phyloP scores from a whole-genome alignment of 2,329 filamentous ascomycete genomes.

The Epichloe festucae region DNA sequence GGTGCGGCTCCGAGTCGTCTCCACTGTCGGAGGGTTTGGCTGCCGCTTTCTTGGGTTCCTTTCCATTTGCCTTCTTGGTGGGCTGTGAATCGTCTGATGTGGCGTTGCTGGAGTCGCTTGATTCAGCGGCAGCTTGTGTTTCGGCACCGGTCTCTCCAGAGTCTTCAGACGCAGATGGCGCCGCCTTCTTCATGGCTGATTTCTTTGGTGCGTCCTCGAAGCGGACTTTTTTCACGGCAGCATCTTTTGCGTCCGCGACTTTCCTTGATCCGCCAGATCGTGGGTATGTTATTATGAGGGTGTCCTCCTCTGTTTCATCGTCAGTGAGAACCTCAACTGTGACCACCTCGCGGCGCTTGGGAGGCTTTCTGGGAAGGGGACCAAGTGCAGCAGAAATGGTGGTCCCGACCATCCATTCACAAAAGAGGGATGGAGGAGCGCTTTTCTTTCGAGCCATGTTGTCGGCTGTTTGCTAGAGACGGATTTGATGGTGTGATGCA shows the following conservation, averaged over 20 bases:
- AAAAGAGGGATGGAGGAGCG: conserved; percentile 11
- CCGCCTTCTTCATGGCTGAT: conserved; percentile 24
- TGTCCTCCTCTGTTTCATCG: conserved; percentile 37
- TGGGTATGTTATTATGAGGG: conserved; percentile 35
- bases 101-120: conserved; percentile 9
- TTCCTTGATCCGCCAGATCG: conserved; percentile 17
- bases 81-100: conserved; percentile 9
- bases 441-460: not conserved
- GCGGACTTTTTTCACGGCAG: conserved; percentile 28
- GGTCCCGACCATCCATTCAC: conserved; percentile 29
- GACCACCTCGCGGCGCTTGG: conserved; percentile 19
- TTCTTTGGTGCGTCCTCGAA: conserved; percentile 24
- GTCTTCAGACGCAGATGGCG: conserved; percentile 9
- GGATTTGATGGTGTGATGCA: not conserved
- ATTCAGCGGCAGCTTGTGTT: conserved; percentile 7
- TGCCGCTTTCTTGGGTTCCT: conserved; percentile 7
- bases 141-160: conserved; percentile 12
- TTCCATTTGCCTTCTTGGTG: conserved; percentile 10
- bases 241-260: conserved; percentile 2
- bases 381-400: conserved; percentile 20
- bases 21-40: conserved; percentile 13
- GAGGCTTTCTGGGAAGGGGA: conserved; percentile 13
- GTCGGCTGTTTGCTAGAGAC: not conserved
- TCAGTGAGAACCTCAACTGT: conserved; percentile 34
- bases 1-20: conserved; percentile 22